Evolutionary conservation across 371 early-diverging fungal genomes (phyloP).

Genomic region (Mortierella polycephala): DNA sequence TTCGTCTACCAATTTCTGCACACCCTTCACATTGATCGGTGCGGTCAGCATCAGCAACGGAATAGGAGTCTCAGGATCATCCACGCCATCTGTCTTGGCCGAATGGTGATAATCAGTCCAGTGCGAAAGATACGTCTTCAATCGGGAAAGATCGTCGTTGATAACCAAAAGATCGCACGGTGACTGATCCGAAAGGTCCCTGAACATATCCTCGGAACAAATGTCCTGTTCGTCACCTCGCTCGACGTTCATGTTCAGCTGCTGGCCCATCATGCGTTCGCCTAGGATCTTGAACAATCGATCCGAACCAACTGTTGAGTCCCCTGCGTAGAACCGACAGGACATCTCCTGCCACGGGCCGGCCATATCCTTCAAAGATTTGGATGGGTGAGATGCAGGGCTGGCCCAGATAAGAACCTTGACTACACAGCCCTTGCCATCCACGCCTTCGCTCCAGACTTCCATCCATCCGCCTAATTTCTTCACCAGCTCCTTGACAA

Average conservation of each 20-base stretch:
- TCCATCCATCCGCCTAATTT: constrained; percentile 57
- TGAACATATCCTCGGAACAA: constrained; percentile 37
- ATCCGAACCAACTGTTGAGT: constrained; percentile 28
- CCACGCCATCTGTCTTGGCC: constrained; percentile 1
- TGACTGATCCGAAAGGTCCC: constrained; percentile 18
- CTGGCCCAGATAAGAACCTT: constrained; percentile 51
- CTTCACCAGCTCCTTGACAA: constrained; percentile 51
- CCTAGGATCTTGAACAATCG: constrained; percentile 44
- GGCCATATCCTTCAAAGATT: constrained; percentile 27
- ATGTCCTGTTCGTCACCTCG: constrained; percentile 38
- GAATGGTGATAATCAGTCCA: constrained; percentile 26
- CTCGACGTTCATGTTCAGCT: constrained; percentile 43
- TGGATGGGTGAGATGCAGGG: constrained; percentile 20
- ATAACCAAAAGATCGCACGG: constrained; percentile 38
- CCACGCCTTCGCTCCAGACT: constrained; percentile 54
- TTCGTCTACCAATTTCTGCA: constrained; percentile 31
- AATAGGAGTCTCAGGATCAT: constrained; percentile 13
- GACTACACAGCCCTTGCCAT: constrained; percentile 55
- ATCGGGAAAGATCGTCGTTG: constrained; percentile 38
- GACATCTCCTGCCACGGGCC: constrained; percentile 44
- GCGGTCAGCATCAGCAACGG: constrained; percentile 38
- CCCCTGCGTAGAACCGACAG: constrained; percentile 42
- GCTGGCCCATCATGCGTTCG: constrained; percentile 48
- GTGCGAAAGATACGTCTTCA: constrained; percentile 29
- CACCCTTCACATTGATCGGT: constrained; percentile 20